Percentiles rank a stretch among this genome's conserved stretches.
Conservation (phyloP, 2,329 filamentous ascomycete genomes). For the Stemphylium beticola region DNA sequence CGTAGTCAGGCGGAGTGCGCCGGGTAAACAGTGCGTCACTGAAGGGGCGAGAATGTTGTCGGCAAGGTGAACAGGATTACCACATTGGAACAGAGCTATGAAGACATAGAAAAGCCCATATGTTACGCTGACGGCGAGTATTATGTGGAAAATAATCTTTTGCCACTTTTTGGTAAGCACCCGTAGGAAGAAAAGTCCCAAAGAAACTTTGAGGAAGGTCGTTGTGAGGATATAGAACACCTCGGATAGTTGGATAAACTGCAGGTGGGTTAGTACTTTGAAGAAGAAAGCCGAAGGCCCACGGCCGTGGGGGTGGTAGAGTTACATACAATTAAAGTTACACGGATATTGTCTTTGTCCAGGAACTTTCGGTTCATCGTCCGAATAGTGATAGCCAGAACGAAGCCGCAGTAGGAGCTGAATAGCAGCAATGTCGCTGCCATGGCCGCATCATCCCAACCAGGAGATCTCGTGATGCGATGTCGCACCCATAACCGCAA, state of each 20-base stretch:
- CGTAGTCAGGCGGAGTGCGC: constrained; percentile 25
- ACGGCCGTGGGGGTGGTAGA: neutral
- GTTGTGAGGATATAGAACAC: constrained; percentile 61
- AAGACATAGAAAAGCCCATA: constrained; percentile 42
- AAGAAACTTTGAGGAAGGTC: constrained; percentile 54
- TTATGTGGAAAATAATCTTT: constrained; percentile 11
- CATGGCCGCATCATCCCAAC: constrained; percentile 45
- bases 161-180: constrained; percentile 44
- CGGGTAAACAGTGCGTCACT: constrained; percentile 30
- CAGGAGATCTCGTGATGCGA: constrained; percentile 41
- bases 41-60: constrained; percentile 24
- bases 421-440: constrained; percentile 37
- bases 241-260: constrained; percentile 50
- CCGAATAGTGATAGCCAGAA: constrained; percentile 27
- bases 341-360: constrained; percentile 13
- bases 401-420: constrained; percentile 36
- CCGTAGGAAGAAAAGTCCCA: constrained; percentile 47
- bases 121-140: neutral
- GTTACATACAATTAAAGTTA: constrained; percentile 30
- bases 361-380: constrained; percentile 19
- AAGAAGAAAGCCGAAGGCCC: no score
- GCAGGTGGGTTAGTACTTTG: constrained; percentile 1
- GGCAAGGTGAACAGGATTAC: constrained; percentile 32
- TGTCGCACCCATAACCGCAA: constrained; percentile 43
- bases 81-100: constrained; percentile 39